Base-by-base conservation (phyloP, 2,329 filamentous ascomycete genomes). In the Boeremia lycopersici region DNA sequence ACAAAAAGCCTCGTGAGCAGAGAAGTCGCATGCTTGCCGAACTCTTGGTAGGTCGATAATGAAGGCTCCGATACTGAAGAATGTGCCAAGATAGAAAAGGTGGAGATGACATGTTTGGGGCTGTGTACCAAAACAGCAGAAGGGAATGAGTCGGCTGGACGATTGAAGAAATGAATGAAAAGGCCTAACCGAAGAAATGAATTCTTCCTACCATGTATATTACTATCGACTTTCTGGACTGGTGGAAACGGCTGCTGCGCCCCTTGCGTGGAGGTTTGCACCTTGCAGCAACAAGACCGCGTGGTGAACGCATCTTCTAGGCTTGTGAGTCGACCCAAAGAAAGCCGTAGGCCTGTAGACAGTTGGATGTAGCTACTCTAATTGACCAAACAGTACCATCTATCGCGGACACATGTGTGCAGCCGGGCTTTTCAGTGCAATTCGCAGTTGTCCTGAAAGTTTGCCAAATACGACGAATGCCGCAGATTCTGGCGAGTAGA, bases 61-160 rank as follows among this genome's bases (percentile, higher is more conserved):
- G 46, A 40, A 56, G 38, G 23, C 33, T 44, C 43, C 44, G 17
- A 9, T 23, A 42, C 25, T 39, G 13, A 53, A 41, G 50, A 64
- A 60, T 62, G 55, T 44, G 50, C 49, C 48, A 53, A 60, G 48
- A 26, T n/a, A 29, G 33, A 33, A 30, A 57, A 46, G 17, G 41
- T 40, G 25, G 31, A 45, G 41, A 48, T 19, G 46, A 39, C 4
- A 15, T 53, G 38, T 56, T 39, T 49, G 52, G 56, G 31, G 33
- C 43, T 40, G 9, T 46, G 13, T 12, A 57, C 55, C 54, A 48
- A 57, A 58, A 38, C 19, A 49, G 30, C 12, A 48, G 26, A 42
- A 54, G 48, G 49, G 47, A 62, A 58, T 62, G 56, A 42, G 38
- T 56, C 54, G 49, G 8, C 55, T 26, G 31, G 53, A 41, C 36